Conservation (phyloP, 345 rosid species). For the Leavenworthia alabamica region DNA sequence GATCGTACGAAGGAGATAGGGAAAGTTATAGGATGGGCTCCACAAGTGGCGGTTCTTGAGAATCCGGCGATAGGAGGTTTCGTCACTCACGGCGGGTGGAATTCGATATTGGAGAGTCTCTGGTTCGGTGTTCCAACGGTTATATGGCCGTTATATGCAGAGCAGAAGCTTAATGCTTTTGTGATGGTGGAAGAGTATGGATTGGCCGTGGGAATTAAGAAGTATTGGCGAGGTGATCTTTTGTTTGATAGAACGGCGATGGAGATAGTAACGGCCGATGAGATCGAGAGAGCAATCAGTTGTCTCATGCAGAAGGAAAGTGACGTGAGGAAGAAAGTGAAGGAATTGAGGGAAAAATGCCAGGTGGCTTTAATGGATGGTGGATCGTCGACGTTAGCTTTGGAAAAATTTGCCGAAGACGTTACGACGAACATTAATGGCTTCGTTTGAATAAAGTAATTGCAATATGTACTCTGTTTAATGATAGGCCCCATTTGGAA, state of each 20-base stretch:
- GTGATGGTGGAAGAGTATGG: constrained; percentile 37
- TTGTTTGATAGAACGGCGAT: not conserved
- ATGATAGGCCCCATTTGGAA: no score
- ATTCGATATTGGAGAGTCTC: constrained; percentile 46
- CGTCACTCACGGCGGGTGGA: constrained; percentile 59
- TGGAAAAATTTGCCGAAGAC: constrained; percentile 28
- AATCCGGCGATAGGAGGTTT: constrained; percentile 45
- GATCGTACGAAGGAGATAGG: constrained; percentile 34
- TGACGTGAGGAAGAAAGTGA: constrained; percentile 31
- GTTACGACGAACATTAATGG: not conserved
- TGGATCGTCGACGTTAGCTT: constrained; percentile 31
- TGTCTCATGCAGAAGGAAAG: constrained; percentile 31
- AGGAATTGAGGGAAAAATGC: constrained; percentile 25
- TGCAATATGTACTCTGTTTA: not conserved
- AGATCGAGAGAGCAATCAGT: constrained; percentile 33
- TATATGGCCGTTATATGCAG: constrained; percentile 44
- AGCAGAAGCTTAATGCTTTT: constrained; percentile 59
- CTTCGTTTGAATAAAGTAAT: not conserved
- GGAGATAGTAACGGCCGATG: constrained; percentile 17
- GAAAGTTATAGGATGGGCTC: constrained; percentile 49
- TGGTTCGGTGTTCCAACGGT: constrained; percentile 51
- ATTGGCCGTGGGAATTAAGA: constrained; percentile 35
- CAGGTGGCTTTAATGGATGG: constrained; percentile 28
- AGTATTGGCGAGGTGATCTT: constrained; percentile 24
- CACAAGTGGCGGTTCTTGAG: constrained; percentile 35